Evolutionary conservation across 2,329 filamentous ascomycete species (phyloP).

Genomic region (Diaporthe sp.): DNA sequence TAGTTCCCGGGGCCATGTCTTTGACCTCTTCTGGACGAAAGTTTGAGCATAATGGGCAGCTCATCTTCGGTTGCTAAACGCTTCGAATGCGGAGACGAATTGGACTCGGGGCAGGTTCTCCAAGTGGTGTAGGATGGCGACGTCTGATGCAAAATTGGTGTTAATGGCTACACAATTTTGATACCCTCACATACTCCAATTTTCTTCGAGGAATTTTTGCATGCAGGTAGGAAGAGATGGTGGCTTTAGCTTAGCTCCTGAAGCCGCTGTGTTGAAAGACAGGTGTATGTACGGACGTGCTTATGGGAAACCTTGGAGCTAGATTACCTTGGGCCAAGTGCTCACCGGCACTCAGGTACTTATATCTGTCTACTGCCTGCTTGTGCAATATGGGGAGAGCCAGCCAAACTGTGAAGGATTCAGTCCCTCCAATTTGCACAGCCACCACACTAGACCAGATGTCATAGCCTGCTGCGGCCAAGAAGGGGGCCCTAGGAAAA

Average conservation of each 20-base stretch:
- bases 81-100: not conserved
- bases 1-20: not conserved
- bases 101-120: not conserved
- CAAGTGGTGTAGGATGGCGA: not conserved
- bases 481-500: not conserved
- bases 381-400: not conserved
- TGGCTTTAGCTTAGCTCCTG: not conserved
- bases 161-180: not conserved
- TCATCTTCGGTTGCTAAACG: not conserved
- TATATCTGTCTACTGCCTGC: not conserved
- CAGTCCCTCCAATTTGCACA: not conserved
- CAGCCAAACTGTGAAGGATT: not conserved
- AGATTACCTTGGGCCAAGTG: too few species aligned
- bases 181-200: not conserved
- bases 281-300: not conserved
- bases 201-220: not conserved
- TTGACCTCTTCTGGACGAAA: conserved; percentile 19
- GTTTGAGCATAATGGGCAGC: conserved; percentile 20
- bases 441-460: not conserved
- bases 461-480: not conserved
- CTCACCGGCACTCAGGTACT: not conserved
- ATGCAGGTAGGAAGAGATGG: not conserved
- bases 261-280: not conserved
- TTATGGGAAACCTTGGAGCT: not conserved
- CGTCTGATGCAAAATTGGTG: not conserved